phyloP scores from a whole-genome alignment of 139 green algal species.

The Chlorokybus atmophyticus region DNA sequence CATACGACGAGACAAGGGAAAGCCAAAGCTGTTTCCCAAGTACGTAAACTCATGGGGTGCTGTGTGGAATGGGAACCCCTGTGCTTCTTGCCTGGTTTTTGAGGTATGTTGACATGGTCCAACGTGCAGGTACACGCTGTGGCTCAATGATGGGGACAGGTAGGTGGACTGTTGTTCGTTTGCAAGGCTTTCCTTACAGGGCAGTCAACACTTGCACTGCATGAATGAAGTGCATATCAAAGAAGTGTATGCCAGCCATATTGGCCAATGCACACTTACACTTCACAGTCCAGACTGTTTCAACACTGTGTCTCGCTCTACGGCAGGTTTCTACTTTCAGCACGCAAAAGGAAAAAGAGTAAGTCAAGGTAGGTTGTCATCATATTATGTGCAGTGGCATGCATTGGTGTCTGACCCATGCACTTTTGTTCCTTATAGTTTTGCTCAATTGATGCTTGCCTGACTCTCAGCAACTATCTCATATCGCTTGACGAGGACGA shows the following conservation, averaged over 20 bases:
- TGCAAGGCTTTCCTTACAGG: too few species aligned
- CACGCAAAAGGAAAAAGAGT: conserved; percentile 68
- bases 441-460: background rate
- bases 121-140: too few species aligned
- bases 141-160: conserved; percentile 37
- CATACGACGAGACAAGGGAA: conserved; percentile 52
- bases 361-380: conserved; percentile 16
- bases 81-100: too few species aligned
- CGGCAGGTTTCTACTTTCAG: conserved; percentile 61
- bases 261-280: too few species aligned
- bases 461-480: conserved; percentile 56
- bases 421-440: background rate
- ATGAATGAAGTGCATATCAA: too few species aligned
- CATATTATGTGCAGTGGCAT: background rate
- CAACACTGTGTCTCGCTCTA: conserved; percentile 1
- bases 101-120: too few species aligned
- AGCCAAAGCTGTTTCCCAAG: conserved; percentile 43
- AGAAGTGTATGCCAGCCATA: too few species aligned
- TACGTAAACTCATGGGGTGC: too few species aligned
- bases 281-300: background rate
- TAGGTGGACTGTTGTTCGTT: too few species aligned
- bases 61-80: too few species aligned
- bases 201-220: too few species aligned
- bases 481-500: conserved; percentile 64
- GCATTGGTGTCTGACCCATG: background rate